These are phyloP conservation scores for Aristolochia fimbriata DNA, from an alignment of 164 flowering plant genomes.

Conservation along the genomic window DNA sequence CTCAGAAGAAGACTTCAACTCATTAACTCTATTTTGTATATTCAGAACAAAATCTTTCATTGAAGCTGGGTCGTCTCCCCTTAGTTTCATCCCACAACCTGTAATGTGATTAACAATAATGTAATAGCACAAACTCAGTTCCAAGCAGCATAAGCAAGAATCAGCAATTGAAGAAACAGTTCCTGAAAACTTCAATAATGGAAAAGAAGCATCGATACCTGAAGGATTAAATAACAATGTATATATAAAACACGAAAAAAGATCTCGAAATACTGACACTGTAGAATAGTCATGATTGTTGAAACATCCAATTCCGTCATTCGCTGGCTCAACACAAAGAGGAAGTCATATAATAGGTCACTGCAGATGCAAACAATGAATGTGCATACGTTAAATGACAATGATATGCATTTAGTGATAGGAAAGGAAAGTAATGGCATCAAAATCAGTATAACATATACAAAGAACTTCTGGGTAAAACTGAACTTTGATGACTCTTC, in stretches of 20 bases:
- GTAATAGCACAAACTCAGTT: not conserved
- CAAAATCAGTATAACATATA: not conserved
- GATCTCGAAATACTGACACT: constrained; percentile 41
- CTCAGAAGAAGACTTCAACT: constrained; percentile 46
- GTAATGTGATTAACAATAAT: not conserved
- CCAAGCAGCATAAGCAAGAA: constrained; percentile 1
- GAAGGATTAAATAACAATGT: not conserved
- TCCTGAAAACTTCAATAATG: not conserved
- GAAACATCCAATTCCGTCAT: constrained; percentile 80
- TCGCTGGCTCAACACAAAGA: constrained; percentile 60
- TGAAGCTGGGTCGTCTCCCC: constrained; percentile 81
- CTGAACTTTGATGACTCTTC: too few relatives aligned
- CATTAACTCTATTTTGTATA: constrained; percentile 67
- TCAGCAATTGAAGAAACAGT: not conserved
- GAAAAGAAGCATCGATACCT: not conserved
- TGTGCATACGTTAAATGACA: too few relatives aligned
- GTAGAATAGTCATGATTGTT: constrained; percentile 69
- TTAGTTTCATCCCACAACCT: constrained; percentile 97
- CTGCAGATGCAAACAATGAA: constrained; percentile 27
- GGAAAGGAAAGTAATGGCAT: not conserved
- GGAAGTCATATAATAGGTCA: constrained; percentile 85
- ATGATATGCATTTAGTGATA: constrained; percentile 1
- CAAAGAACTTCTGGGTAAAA: too few relatives aligned
- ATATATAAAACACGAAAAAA: not conserved
- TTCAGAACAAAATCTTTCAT: constrained; percentile 74